phyloP scores from a whole-genome alignment of 352 stramenopile genomes.

The Phytophthora pini region DNA sequence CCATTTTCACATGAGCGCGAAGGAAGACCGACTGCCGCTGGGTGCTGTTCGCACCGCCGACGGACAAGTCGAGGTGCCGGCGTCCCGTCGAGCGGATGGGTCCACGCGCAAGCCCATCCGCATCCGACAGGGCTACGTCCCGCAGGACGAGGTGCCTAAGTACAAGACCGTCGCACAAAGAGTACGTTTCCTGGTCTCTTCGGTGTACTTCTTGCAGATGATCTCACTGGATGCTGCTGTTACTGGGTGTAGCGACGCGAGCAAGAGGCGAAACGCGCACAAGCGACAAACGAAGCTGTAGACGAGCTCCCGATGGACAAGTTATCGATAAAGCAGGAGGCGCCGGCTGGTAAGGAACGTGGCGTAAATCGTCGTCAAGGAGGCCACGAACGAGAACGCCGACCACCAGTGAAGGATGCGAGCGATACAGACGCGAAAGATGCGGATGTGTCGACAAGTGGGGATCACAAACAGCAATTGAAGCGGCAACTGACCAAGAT shows the following conservation, averaged over 20 bases:
- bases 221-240: conserved; percentile 8
- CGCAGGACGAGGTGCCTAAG: conserved; percentile 81
- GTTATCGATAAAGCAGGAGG: conserved; percentile 40
- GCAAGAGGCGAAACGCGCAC: conserved; percentile 19
- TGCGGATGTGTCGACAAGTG: neutral
- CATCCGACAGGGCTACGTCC: conserved; percentile 82
- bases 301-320: conserved; percentile 39
- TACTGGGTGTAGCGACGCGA: conserved; percentile 29
- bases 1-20: conserved; percentile 14
- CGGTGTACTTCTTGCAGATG: neutral
- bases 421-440: neutral
- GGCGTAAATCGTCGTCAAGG: conserved; percentile 3
- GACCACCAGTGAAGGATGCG: neutral
- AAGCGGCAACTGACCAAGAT: conserved; percentile 62
- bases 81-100: conserved; percentile 68
- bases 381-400: neutral
- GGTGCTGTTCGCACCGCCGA: conserved; percentile 68
- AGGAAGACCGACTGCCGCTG: conserved; percentile 47
- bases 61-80: conserved; percentile 71
- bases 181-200: conserved; percentile 25
- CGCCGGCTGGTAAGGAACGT: neutral
- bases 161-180: conserved; percentile 81
- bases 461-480: conserved; percentile 31
- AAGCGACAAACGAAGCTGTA: neutral
- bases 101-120: conserved; percentile 81